Evolutionary conservation across 768 basidiomycete species (phyloP).

Genomic region (Macrolepiota dolichaula): DNA sequence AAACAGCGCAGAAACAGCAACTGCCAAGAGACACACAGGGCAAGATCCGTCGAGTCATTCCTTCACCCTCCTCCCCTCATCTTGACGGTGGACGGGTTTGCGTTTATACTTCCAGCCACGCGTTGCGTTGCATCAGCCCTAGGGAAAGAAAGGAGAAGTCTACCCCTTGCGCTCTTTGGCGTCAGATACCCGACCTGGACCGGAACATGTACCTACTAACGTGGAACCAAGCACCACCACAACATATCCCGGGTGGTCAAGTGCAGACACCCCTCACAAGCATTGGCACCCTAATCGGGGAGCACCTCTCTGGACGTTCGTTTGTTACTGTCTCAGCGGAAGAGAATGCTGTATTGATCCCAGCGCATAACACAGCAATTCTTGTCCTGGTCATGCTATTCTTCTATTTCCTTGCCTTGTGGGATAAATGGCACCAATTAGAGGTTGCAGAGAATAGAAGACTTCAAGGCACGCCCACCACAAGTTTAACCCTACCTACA

Average conservation of each 20-base stretch:
- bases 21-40: too few relatives aligned
- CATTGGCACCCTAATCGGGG: background rate
- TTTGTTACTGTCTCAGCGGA: background rate
- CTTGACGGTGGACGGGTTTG: too few relatives aligned
- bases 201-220: background rate
- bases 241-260: background rate
- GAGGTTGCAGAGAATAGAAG: constrained; percentile 10
- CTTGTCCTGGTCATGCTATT: constrained; percentile 26
- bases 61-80: too few relatives aligned
- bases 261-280: background rate
- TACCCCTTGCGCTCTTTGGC: background rate
- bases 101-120: background rate
- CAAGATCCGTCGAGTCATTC: too few relatives aligned
- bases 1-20: too few relatives aligned
- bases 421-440: constrained; percentile 34
- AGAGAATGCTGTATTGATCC: background rate
- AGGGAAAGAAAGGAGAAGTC: background rate
- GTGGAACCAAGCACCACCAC: background rate
- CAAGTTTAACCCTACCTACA: background rate
- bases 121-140: background rate
- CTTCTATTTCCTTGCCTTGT: constrained; percentile 33
- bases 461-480: background rate
- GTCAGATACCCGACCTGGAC: background rate
- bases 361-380: constrained; percentile 9
- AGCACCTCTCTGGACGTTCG: background rate